phyloP scores from a whole-genome alignment of 768 basidiomycete species.

The Nidularia pulvinata region DNA sequence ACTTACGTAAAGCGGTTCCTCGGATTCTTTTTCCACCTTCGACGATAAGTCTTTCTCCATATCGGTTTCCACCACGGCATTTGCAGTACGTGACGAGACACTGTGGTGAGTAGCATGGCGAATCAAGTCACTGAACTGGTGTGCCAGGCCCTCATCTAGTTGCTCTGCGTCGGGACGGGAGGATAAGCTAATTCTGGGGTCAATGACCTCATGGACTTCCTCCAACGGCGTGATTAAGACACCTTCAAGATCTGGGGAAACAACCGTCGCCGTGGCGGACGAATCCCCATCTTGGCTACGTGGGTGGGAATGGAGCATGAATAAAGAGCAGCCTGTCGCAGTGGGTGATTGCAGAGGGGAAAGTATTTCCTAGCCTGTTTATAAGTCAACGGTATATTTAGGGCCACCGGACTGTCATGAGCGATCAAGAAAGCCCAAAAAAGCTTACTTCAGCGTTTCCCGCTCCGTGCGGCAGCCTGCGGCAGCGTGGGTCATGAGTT shows the following conservation, averaged over 20 bases:
- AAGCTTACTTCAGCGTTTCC: no score
- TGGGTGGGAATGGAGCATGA: no score
- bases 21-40: not conserved
- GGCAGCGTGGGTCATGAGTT: no score
- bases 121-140: conserved; percentile 25
- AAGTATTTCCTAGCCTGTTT: no score
- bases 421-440: no score
- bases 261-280: conserved; percentile 15
- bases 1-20: conserved; percentile 15
- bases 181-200: conserved; percentile 30
- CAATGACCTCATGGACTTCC: conserved; percentile 29
- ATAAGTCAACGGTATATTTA: no score
- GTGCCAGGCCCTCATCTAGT: conserved; percentile 27
- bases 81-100: not conserved
- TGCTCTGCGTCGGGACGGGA: conserved; percentile 24
- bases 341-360: no score
- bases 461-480: no score
- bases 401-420: no score
- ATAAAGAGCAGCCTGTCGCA: no score
- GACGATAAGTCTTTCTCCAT: not conserved
- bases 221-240: conserved; percentile 23
- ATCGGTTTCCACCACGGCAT: not conserved
- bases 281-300: conserved; percentile 5
- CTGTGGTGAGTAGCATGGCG: conserved; percentile 14
- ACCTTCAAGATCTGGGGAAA: conserved; percentile 12